Base-by-base conservation (phyloP, 768 basidiomycete species). In the Pleurotus platypus region DNA sequence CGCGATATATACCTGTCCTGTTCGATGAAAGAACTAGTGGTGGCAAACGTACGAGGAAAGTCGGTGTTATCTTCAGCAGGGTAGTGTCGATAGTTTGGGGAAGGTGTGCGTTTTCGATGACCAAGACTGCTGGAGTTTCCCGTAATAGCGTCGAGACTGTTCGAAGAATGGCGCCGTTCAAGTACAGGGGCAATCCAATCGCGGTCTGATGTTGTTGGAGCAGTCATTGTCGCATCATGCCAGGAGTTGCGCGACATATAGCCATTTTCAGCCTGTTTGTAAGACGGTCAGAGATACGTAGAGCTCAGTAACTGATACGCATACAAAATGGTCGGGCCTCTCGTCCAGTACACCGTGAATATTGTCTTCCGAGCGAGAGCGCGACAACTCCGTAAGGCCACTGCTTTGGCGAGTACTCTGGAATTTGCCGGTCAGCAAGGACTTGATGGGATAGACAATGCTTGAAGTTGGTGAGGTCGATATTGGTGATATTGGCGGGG, bases 391-490 rank as follows among this genome's bases (percentile, higher is more conserved):
- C 30, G 30, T 30, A n/a, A 20, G 13, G 24, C 49, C 49, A 35
- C 15, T 13, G n/a, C 26, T 24, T 38, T 20, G n/a, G 38, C 22
- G 8, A 53, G 51, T 16, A 30, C 37, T 35, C n/a, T 30, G 38
- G n/a, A 53, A 39, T 42, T 53, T 53, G 51, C 37, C 37, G 8
- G 35, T 26, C 18, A 53, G 24, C 20, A 53, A 39, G 6, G 51
- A 53, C 24, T 53, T 53, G 35, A 53, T 22, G 18, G 51, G 51
- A 40, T 53, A 53, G 13, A 53, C 51, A 40, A 53, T 39, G 40
- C 51, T 26, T 7, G 37, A 53, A 8, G 51, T 40, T 37, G 51
- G 13, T 11, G 37, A 39, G n/a, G 51, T 15, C 8, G 51, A 53
- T 39, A 15, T 15, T 42, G 51, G 18, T 15, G 51, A 20, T 11